A percentile compares a stretch with the other conserved stretches of the same genome.
Evolutionary conservation across 495 filamentous ascomycete genomes (phyloP).

Genomic region (Aspergillus incahuasiensis): DNA sequence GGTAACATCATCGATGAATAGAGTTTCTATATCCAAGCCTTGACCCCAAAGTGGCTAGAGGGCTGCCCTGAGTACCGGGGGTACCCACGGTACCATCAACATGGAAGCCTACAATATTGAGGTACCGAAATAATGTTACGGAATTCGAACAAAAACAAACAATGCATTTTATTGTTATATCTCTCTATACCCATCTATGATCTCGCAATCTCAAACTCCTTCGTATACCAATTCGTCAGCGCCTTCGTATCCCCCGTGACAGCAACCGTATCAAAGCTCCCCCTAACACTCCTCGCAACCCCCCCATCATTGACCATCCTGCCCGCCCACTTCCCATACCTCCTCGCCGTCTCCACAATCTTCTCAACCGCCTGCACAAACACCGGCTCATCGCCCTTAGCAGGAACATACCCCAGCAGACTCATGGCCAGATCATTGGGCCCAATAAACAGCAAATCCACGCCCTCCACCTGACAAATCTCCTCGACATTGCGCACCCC

Average conservation of each 20-base stretch:
- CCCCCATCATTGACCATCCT: slow-evolving; percentile 30
- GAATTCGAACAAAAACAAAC: too few species aligned
- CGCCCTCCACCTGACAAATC: slow-evolving; percentile 28
- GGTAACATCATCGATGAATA: too few species aligned
- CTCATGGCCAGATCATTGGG: slow-evolving; percentile 47
- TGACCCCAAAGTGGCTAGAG: too few species aligned
- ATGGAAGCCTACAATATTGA: background rate
- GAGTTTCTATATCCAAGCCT: too few species aligned
- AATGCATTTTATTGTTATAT: background rate
- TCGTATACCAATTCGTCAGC: slow-evolving; percentile 35
- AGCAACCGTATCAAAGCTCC: slow-evolving; percentile 32
- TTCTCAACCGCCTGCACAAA: slow-evolving; percentile 32
- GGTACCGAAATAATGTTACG: too few species aligned
- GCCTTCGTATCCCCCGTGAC: slow-evolving; percentile 33
- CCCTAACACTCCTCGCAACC: slow-evolving; percentile 21
- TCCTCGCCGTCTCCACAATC: slow-evolving; percentile 27
- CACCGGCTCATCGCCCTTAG: slow-evolving; percentile 28
- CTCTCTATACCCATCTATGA: slow-evolving; percentile 17
- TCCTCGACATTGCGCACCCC: slow-evolving; percentile 45
- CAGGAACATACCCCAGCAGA: slow-evolving; percentile 27
- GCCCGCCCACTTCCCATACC: slow-evolving; percentile 33
- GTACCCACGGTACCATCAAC: too few species aligned
- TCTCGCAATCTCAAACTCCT: slow-evolving; percentile 28
- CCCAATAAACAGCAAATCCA: slow-evolving; percentile 61
- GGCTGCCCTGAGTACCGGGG: too few species aligned